Evolutionary conservation across 345 rosid species (phyloP).

Genomic region (Euclidium syriacum): DNA sequence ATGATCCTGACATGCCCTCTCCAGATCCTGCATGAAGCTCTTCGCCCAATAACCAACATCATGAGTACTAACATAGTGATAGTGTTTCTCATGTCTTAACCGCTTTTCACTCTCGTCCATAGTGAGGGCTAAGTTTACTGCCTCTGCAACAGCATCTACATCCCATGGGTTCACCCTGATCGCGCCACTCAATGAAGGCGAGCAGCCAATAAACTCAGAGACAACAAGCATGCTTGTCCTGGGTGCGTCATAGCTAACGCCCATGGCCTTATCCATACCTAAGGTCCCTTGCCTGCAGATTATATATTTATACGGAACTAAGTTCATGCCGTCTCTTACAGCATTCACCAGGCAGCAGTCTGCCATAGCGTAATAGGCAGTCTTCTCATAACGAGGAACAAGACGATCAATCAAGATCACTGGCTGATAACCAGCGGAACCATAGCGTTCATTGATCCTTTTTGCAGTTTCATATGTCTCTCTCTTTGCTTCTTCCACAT

Average conservation of each 20-base stretch:
- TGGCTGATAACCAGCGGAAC: constrained; percentile 53
- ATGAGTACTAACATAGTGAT: constrained; percentile 65
- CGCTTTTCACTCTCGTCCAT: constrained; percentile 61
- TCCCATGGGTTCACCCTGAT: constrained; percentile 87
- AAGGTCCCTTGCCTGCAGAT: constrained; percentile 75
- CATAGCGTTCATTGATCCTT: constrained; percentile 60
- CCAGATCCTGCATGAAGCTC: constrained; percentile 68
- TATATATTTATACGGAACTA: constrained; percentile 70
- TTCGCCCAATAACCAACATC: constrained; percentile 75
- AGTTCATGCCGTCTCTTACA: constrained; percentile 85
- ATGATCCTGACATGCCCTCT: constrained; percentile 67
- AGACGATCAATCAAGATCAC: constrained; percentile 65
- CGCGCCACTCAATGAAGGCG: constrained; percentile 84
- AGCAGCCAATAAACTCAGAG: constrained; percentile 80
- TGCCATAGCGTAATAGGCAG: constrained; percentile 73
- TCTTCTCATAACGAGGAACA: constrained; percentile 70
- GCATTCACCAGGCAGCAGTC: constrained; percentile 83
- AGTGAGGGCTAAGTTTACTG: constrained; percentile 46
- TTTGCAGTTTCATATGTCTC: constrained; percentile 55
- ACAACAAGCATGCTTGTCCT: constrained; percentile 78
- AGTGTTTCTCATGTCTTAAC: constrained; percentile 74
- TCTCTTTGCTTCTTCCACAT: constrained; percentile 67
- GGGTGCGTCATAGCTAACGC: constrained; percentile 33
- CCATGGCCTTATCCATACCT: constrained; percentile 52
- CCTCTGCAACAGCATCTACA: constrained; percentile 68